Percentiles rank a stretch among this genome's conserved stretches.
Evolutionary conservation across 1,284 basidiomycete genomes (phyloP).

Genomic region (Naganishia cerealis): DNA sequence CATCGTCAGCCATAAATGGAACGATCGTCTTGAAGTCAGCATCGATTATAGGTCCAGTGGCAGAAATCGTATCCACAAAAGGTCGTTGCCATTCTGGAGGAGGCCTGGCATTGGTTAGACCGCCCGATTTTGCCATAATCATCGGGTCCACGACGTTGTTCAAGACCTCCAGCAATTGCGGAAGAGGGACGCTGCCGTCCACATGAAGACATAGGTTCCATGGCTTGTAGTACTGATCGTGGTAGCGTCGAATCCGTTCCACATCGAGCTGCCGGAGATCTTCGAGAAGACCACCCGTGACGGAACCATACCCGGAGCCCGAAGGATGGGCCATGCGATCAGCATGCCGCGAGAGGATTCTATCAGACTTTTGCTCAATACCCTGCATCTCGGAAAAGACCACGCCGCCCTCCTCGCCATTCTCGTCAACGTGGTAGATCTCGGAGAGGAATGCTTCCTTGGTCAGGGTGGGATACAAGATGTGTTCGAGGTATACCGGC

Average conservation of each 20-base stretch:
- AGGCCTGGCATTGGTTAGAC: constrained; percentile 53
- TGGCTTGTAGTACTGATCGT: constrained; percentile 86
- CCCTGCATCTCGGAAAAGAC: constrained; percentile 99
- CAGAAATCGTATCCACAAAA: constrained; percentile 85
- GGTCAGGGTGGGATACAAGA: constrained; percentile 92
- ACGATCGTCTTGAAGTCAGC: constrained; percentile 63
- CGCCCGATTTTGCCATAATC: constrained; percentile 65
- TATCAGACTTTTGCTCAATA: constrained; percentile 84
- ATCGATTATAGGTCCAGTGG: constrained; percentile 62
- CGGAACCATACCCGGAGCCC: constrained; percentile 86
- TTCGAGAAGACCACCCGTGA: constrained; percentile 94
- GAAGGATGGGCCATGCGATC: constrained; percentile 77
- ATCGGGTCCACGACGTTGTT: constrained; percentile 78
- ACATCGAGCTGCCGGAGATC: constrained; percentile 81
- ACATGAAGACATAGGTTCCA: constrained; percentile 71
- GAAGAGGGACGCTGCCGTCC: constrained; percentile 57
- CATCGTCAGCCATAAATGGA: constrained; percentile 97
- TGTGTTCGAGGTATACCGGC: constrained; percentile 92
- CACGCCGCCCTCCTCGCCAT: constrained; percentile 90
- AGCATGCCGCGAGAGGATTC: constrained; percentile 82
- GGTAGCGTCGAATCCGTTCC: constrained; percentile 88
- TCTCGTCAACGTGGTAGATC: constrained; percentile 88
- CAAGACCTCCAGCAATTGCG: constrained; percentile 65
- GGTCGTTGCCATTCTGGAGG: constrained; percentile 86
- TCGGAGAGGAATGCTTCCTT: constrained; percentile 89